Evolutionary conservation across 768 basidiomycete genomes (phyloP).

Genomic region (Leucocoprinus leucothites): DNA sequence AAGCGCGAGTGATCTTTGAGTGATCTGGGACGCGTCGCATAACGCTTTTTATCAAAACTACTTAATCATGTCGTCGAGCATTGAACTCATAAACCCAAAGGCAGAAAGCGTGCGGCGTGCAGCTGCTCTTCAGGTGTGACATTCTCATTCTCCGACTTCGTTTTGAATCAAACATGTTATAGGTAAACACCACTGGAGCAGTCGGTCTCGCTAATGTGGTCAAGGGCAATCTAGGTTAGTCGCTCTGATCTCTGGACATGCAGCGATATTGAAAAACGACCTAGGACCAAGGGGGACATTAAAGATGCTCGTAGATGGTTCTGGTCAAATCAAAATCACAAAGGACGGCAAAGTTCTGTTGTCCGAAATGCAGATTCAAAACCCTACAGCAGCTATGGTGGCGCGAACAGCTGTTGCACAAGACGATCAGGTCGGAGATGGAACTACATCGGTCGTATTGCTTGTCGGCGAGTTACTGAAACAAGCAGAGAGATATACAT

Average conservation of each 20-base stretch:
- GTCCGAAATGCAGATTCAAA: constrained; percentile 99
- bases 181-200: constrained; percentile 93
- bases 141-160: neutral
- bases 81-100: constrained; percentile 96
- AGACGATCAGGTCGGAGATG: constrained; percentile 99
- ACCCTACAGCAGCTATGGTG: constrained; percentile 99
- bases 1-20: neutral
- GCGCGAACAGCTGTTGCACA: constrained; percentile 98
- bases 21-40: constrained; percentile 6
- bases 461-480: constrained; percentile 95
- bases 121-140: constrained; percentile 83
- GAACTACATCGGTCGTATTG: constrained; percentile 95
- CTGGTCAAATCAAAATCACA: constrained; percentile 99
- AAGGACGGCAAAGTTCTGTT: constrained; percentile 98
- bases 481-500: constrained; percentile 96
- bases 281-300: constrained; percentile 93
- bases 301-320: constrained; percentile 99
- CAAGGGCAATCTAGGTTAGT: constrained; percentile 90
- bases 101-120: constrained; percentile 90
- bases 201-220: constrained; percentile 98
- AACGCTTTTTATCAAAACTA: constrained; percentile 15
- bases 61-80: constrained; percentile 61
- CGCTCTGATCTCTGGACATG: constrained; percentile 7
- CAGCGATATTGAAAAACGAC: neutral
- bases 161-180: constrained; percentile 15